Conservation (phyloP, 768 basidiomycete genomes). For the Peribolospora kevripleyi region DNA sequence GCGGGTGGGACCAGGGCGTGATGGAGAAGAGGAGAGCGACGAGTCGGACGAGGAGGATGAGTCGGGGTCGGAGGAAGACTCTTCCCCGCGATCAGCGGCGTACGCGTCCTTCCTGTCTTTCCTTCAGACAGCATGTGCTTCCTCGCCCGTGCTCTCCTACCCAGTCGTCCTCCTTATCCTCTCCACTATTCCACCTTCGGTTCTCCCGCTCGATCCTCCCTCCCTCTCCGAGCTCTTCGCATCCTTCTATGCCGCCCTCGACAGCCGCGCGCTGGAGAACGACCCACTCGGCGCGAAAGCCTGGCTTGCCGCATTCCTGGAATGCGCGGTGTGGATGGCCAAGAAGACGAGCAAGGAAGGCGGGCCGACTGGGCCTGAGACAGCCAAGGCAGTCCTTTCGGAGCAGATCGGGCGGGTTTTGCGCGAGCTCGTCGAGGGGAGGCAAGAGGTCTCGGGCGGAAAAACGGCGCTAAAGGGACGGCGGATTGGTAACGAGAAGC, state of each 20-base stretch:
- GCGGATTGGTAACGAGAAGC: not conserved
- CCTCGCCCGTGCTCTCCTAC: conserved; percentile 61
- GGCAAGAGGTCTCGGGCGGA: not conserved
- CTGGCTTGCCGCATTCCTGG: conserved; percentile 43
- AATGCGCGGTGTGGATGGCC: conserved; percentile 40
- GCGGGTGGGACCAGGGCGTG: conserved; percentile 19
- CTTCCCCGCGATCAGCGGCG: not conserved
- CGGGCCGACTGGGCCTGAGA: conserved; percentile 20
- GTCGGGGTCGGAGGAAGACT: not conserved
- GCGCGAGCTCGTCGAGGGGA: conserved; percentile 4
- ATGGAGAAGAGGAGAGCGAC: conserved; percentile 19
- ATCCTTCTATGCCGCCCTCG: conserved; percentile 62
- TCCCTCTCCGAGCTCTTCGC: conserved; percentile 34
- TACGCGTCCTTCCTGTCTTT: conserved; percentile 27
- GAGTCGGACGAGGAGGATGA: conserved; percentile 6
- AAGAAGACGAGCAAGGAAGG: conserved; percentile 21
- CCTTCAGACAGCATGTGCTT: conserved; percentile 35
- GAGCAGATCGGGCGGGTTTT: conserved; percentile 6
- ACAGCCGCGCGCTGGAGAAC: conserved; percentile 37
- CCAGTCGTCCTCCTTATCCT: conserved; percentile 55
- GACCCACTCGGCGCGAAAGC: conserved; percentile 29
- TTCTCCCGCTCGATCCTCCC: conserved; percentile 16
- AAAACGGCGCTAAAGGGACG: not conserved
- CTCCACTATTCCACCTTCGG: conserved; percentile 43
- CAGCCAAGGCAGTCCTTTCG: conserved; percentile 15